These are phyloP conservation scores for Inga leiocalycina DNA, from an alignment of 306 rosid species.

Conservation along the genomic window DNA sequence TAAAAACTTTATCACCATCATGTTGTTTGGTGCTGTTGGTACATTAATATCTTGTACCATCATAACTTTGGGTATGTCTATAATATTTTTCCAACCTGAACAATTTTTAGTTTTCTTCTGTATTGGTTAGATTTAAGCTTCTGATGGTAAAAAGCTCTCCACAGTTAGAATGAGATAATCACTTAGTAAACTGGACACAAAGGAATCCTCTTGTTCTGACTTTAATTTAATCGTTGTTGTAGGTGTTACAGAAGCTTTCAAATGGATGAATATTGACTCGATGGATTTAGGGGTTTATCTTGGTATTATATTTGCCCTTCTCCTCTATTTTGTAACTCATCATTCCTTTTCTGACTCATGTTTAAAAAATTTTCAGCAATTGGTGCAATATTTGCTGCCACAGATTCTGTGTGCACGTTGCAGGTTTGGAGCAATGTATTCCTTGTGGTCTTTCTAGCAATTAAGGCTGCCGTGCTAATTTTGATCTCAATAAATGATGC, in stretches of 20 bases:
- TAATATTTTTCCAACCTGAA: neutral
- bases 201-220: slow-evolving; percentile 6
- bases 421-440: slow-evolving; percentile 62
- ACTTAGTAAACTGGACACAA: neutral
- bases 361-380: slow-evolving; percentile 60
- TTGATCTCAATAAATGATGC: slow-evolving; percentile 43
- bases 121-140: slow-evolving; percentile 1
- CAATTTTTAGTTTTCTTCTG: slow-evolving; percentile 1
- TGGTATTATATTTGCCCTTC: slow-evolving; percentile 50
- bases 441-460: slow-evolving; percentile 24
- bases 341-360: slow-evolving; percentile 28
- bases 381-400: slow-evolving; percentile 96
- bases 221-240: slow-evolving; percentile 47
- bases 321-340: slow-evolving; percentile 13
- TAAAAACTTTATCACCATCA: slow-evolving; percentile 78
- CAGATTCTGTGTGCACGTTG: slow-evolving; percentile 98
- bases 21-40: slow-evolving; percentile 90
- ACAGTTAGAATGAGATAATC: neutral
- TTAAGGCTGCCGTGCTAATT: slow-evolving; percentile 26
- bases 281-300: slow-evolving; percentile 76
- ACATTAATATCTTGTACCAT: slow-evolving; percentile 75
- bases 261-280: slow-evolving; percentile 68
- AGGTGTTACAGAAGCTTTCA: slow-evolving; percentile 72
- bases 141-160: neutral
- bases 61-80: slow-evolving; percentile 75